Evolutionary conservation across 192 early-diverging fungal species (phyloP).

Genomic region (Helicostylum pulchrum): DNA sequence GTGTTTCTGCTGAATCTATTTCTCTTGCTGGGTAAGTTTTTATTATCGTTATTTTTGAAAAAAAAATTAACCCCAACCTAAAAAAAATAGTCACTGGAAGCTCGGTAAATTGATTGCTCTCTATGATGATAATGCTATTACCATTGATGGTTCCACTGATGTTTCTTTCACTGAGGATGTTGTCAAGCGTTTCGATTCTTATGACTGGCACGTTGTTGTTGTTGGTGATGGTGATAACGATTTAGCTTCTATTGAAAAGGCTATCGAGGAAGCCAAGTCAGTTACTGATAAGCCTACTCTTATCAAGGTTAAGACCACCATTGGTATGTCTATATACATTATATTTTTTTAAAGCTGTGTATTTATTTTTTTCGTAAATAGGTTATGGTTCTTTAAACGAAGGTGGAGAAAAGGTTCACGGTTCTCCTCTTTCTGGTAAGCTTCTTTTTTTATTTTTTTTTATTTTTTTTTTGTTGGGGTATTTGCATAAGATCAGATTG

Average conservation of each 20-base stretch:
- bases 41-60: conserved; percentile 3
- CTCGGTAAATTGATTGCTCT: conserved; percentile 91
- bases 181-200: conserved; percentile 79
- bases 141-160: conserved; percentile 85
- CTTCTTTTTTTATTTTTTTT: neutral
- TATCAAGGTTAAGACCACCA: conserved; percentile 90
- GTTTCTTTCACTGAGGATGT: conserved; percentile 95
- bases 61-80: conserved; percentile 2
- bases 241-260: conserved; percentile 60
- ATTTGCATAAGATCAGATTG: no score
- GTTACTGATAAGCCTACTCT: conserved; percentile 87
- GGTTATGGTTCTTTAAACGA: conserved; percentile 79
- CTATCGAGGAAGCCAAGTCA: conserved; percentile 80
- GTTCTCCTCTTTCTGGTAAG: conserved; percentile 63
- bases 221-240: conserved; percentile 81
- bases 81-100: conserved; percentile 62
- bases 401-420: conserved; percentile 91
- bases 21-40: conserved; percentile 81
- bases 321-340: conserved; percentile 52
- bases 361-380: conserved; percentile 5
- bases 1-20: conserved; percentile 86
- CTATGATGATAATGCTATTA: conserved; percentile 96
- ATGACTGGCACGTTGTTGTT: conserved; percentile 87
- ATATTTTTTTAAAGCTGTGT: neutral
- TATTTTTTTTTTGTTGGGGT: no score